A percentile compares a stretch with the other conserved stretches of the same genome.
These are phyloP conservation scores for Aureoboletus auriporus DNA, from an alignment of 768 basidiomycete species.

Conservation along the genomic window DNA sequence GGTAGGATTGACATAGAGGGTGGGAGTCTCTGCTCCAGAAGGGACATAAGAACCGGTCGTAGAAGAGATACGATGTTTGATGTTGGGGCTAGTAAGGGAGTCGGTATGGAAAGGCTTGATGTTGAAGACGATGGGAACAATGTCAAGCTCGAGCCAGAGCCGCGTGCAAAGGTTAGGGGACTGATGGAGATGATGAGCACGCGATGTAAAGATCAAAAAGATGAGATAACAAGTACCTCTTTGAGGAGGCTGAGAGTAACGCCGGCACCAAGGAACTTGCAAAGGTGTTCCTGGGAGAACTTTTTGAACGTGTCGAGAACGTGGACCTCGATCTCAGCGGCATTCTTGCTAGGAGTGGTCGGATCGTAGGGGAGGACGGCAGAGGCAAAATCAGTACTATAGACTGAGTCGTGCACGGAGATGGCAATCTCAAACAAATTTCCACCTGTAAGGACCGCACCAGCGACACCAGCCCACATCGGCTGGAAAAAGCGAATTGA, in stretches of 20 bases:
- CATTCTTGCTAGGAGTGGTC: slow-evolving; percentile 50
- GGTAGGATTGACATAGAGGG: slow-evolving; percentile 58
- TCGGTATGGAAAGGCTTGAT: slow-evolving; percentile 82
- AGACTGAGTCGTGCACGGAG: slow-evolving; percentile 82
- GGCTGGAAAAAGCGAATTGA: slow-evolving; percentile 45
- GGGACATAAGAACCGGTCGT: slow-evolving; percentile 75
- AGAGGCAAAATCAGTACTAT: slow-evolving; percentile 75
- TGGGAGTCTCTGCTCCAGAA: slow-evolving; percentile 75
- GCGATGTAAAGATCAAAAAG: slow-evolving; percentile 4
- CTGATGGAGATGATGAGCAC: slow-evolving; percentile 34
- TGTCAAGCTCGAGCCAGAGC: slow-evolving; percentile 79
- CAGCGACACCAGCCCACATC: slow-evolving; percentile 85
- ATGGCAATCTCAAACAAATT: slow-evolving; percentile 67
- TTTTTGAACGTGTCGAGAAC: slow-evolving; percentile 63
- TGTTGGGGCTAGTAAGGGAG: slow-evolving; percentile 69
- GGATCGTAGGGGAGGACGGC: slow-evolving; percentile 47
- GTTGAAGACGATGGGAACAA: slow-evolving; percentile 83
- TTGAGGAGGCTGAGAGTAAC: slow-evolving; percentile 67
- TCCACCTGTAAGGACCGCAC: slow-evolving; percentile 53
- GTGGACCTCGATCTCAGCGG: slow-evolving; percentile 57
- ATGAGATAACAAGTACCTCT: slow-evolving; percentile 43
- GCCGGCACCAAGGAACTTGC: slow-evolving; percentile 85
- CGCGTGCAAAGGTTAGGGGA: slow-evolving; percentile 81
- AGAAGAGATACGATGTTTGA: slow-evolving; percentile 81
- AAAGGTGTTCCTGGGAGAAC: slow-evolving; percentile 72